Evolutionary conservation across 2,329 filamentous ascomycete genomes (phyloP).

Genomic region (Talaromyces verruculosus): DNA sequence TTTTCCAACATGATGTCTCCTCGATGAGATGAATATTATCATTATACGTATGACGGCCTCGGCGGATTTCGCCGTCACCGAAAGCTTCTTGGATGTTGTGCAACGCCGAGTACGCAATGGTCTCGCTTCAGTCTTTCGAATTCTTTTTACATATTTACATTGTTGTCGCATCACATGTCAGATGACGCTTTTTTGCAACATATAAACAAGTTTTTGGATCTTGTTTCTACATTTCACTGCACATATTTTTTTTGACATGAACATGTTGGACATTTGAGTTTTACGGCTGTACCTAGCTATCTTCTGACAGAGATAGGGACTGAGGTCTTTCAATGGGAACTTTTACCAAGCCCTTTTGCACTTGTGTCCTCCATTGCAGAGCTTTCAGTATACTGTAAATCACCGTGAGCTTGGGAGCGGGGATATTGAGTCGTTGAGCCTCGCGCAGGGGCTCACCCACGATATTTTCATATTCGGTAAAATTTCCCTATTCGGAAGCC

Average conservation of each 20-base stretch:
- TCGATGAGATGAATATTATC: conserved; percentile 1
- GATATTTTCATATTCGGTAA: conserved; percentile 56
- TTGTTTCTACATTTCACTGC: conserved; percentile 10
- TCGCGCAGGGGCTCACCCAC: conserved; percentile 56
- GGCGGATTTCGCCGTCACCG: neutral
- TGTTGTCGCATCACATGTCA: neutral
- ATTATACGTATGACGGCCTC: neutral
- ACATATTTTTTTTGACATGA: conserved; percentile 11
- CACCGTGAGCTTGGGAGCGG: conserved; percentile 30
- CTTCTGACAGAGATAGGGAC: conserved; percentile 10
- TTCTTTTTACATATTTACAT: neutral
- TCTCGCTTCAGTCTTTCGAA: neutral
- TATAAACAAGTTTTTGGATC: neutral
- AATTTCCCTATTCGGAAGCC: conserved; percentile 48
- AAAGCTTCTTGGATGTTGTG: conserved; percentile 2
- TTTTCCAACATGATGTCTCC: neutral
- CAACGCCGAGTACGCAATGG: neutral
- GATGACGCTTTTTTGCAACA: neutral
- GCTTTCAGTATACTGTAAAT: conserved; percentile 20
- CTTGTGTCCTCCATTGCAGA: conserved; percentile 15
- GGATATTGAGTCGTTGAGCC: conserved; percentile 48
- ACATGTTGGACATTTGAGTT: conserved; percentile 3
- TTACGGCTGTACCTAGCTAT: conserved; percentile 14
- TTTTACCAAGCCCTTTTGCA: conserved; percentile 14
- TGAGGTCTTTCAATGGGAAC: conserved; percentile 17